These are phyloP conservation scores for Skeletonema marinoi DNA, from an alignment of 108 stramenopile genomes.

Conservation along the genomic window DNA sequence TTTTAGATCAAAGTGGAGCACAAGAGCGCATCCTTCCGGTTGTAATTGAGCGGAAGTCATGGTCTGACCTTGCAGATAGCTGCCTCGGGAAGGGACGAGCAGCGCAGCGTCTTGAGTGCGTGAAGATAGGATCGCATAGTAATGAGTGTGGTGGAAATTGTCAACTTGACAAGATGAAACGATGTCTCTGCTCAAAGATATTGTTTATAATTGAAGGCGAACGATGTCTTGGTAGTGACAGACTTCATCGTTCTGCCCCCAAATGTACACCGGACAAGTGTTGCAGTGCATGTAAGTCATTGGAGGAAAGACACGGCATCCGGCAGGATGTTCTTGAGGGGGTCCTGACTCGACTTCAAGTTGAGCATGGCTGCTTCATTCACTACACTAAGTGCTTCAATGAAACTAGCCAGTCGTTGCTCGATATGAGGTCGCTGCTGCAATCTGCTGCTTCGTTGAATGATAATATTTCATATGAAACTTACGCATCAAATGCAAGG, in stretches of 20 bases:
- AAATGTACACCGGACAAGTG: slow-evolving; percentile 34
- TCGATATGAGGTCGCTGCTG: slow-evolving; percentile 32
- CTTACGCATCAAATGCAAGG: slow-evolving; percentile 33
- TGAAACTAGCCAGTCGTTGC: slow-evolving; percentile 50
- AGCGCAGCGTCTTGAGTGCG: slow-evolving; percentile 52
- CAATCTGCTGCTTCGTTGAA: slow-evolving; percentile 2
- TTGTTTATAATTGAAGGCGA: slow-evolving; percentile 65
- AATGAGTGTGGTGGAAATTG: slow-evolving; percentile 41
- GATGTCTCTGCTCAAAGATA: slow-evolving; percentile 45
- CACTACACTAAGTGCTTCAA: slow-evolving; percentile 55
- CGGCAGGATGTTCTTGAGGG: slow-evolving; percentile 47
- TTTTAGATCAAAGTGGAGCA: slow-evolving; percentile 25
- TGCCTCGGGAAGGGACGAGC: slow-evolving; percentile 46
- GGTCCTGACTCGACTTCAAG: slow-evolving; percentile 43
- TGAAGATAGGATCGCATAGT: slow-evolving; percentile 29
- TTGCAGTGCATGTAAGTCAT: slow-evolving; percentile 43
- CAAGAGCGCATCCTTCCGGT: slow-evolving; percentile 43
- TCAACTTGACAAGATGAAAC: slow-evolving; percentile 59
- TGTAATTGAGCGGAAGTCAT: slow-evolving; percentile 57
- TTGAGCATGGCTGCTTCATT: slow-evolving; percentile 52
- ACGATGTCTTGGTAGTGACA: slow-evolving; percentile 41
- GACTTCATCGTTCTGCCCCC: slow-evolving; percentile 11
- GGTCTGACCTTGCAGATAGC: slow-evolving; percentile 61
- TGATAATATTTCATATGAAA: slow-evolving; percentile 18
- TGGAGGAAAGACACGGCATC: slow-evolving; percentile 43